Evolutionary conservation across 139 green algal genomes (phyloP), one percentile per base, ranked within the genome.

Genomic region (Coelastrella sp.): DNA sequence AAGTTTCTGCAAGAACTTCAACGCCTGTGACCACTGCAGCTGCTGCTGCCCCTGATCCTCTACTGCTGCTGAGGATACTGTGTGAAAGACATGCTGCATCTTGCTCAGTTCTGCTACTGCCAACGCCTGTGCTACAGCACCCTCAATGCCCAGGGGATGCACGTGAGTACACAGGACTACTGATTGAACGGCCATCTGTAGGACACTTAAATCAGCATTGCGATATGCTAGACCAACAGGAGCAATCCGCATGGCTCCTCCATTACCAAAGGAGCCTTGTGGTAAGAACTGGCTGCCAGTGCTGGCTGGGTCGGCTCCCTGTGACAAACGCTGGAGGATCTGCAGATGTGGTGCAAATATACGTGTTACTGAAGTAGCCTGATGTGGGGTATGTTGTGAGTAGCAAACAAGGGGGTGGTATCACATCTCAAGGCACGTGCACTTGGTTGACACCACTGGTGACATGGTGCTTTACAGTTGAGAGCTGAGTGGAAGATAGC

Each of bases 201-300:
- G 43, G 0, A 66, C 35, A 2, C 34, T 19, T 0, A 50, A 41
- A 8, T 59, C 17, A n/a, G 89, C 87, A 51, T 86, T 68, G 34
- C 79, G 84, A 79, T 91, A 91, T 0, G 87, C 89, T 2, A 92
- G 83, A 13, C 83, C 89, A 0, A 92, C n/a, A 25, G 89, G 89
- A 1, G 89, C 87, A 71, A 92, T 90, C 50, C 87, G 85, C 89
- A 91, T 91, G 43, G 89, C 89, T 1, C 74, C 86, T 11, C 75
- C 75, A 40, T 82, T 82, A 25, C 40, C 75, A 48, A 90, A 90
- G 2, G 89, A 92, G 27, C 89, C 86, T 0, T 43, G 59, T 7
- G 84, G 75, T 17, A 88, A 66, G 34, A 69, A 87, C 41, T 73
- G 57, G 13, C 63, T 86, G 45, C 75, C 86, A 25, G 79, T 86